Conservation (phyloP, 805 yeast genomes). For the Wickerhamiella australiensis region DNA sequence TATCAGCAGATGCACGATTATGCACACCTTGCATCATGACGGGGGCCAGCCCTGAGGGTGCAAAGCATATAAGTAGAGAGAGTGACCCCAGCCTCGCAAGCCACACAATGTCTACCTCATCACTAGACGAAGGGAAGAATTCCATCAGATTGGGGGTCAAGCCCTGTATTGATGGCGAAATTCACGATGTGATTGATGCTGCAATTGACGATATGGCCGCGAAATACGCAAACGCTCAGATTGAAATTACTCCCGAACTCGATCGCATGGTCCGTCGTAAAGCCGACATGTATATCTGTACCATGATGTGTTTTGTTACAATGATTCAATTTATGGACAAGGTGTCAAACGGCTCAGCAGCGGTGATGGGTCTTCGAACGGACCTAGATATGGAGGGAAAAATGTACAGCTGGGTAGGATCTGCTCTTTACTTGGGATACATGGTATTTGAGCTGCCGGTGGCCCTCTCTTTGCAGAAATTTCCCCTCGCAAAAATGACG, state of each 20-base stretch:
- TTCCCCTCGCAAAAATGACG: constrained; percentile 44
- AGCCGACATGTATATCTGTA: constrained; percentile 41
- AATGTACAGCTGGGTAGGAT: constrained; percentile 39
- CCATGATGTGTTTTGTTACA: constrained; percentile 39
- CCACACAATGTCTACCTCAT: no score
- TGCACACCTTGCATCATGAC: no score
- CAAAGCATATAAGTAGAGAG: no score
- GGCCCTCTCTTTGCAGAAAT: constrained; percentile 37
- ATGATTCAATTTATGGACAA: constrained; percentile 52
- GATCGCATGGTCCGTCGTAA: constrained; percentile 31
- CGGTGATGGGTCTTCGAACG: constrained; percentile 39
- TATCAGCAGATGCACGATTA: no score
- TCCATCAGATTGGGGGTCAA: no score
- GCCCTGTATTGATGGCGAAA: not conserved
- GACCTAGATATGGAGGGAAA: constrained; percentile 37
- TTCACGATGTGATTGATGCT: not conserved
- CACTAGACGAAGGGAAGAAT: no score
- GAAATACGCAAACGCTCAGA: constrained; percentile 6
- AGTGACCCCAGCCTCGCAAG: no score
- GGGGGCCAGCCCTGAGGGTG: no score
- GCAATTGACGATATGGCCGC: constrained; percentile 10
- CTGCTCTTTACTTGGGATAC: constrained; percentile 55
- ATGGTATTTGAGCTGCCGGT: constrained; percentile 44
- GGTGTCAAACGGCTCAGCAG: constrained; percentile 39
- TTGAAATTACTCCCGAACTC: not conserved